Conservation (phyloP, 371 early-diverging fungal species). For the Syncephalis fuscata region DNA sequence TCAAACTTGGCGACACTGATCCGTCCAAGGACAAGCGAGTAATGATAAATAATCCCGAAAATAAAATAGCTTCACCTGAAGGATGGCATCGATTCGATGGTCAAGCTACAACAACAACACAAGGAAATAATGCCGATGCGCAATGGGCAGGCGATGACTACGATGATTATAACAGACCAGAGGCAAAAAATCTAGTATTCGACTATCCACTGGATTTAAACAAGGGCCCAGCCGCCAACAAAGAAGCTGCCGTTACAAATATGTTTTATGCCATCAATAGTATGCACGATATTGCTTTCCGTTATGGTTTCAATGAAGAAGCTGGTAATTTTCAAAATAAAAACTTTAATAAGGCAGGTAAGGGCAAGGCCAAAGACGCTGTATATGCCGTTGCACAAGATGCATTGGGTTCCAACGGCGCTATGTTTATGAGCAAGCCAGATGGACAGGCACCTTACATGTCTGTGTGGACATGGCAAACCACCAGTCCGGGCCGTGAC, state of each 20-base stretch:
- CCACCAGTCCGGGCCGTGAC: constrained; percentile 59
- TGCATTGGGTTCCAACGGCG: constrained; percentile 63
- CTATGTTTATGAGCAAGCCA: constrained; percentile 92
- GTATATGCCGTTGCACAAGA: constrained; percentile 94
- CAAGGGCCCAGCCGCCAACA: constrained; percentile 44
- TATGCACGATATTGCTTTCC: constrained; percentile 3
- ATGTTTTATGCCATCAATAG: constrained; percentile 86
- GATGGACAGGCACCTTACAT: constrained; percentile 81
- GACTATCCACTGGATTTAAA: constrained; percentile 54
- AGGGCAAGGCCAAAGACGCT: constrained; percentile 56
- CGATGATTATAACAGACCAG: constrained; percentile 60
- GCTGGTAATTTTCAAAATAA: too few relatives aligned
- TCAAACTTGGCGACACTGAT: constrained; percentile 68
- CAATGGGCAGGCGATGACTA: constrained; percentile 43
- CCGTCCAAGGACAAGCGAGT: constrained; percentile 50
- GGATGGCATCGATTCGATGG: constrained; percentile 58
- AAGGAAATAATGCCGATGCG: constrained; percentile 63
- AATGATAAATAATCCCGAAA: constrained; percentile 52
- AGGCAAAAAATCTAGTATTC: constrained; percentile 37
- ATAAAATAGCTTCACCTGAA: constrained; percentile 46
- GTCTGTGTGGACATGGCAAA: constrained; percentile 82
- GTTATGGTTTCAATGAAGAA: too few relatives aligned
- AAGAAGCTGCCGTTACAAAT: constrained; percentile 80
- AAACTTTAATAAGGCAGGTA: constrained; percentile 15
- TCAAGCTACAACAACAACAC: constrained; percentile 47